Evolutionary conservation across 2,329 filamentous ascomycete genomes (phyloP).

Genomic region (Hypoxylon sp.): DNA sequence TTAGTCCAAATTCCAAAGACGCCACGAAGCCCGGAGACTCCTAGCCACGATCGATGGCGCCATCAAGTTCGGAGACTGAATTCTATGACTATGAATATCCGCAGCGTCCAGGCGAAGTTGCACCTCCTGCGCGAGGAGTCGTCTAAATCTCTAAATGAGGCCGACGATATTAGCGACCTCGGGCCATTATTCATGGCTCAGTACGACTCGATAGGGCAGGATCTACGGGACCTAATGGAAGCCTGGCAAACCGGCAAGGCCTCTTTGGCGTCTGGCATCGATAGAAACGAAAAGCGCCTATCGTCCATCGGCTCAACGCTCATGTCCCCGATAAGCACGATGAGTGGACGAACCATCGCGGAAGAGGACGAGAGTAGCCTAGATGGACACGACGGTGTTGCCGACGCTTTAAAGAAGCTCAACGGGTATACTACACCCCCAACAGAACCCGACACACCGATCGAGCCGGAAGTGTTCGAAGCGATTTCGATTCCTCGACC

Average conservation of each 20-base stretch:
- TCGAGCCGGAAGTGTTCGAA: constrained; percentile 87
- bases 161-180: constrained; percentile 78
- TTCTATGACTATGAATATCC: constrained; percentile 88
- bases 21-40: constrained; percentile 72
- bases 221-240: constrained; percentile 81
- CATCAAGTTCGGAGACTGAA: constrained; percentile 90
- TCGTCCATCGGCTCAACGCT: constrained; percentile 69
- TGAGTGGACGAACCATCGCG: constrained; percentile 75
- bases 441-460: constrained; percentile 68
- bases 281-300: constrained; percentile 79
- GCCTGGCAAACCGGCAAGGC: constrained; percentile 90
- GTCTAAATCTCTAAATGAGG: constrained; percentile 79
- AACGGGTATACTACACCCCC: constrained; percentile 74
- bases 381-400: constrained; percentile 63
- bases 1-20: constrained; percentile 64
- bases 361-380: constrained; percentile 68
- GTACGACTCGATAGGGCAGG: constrained; percentile 93
- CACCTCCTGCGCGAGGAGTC: constrained; percentile 92
- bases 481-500: constrained; percentile 82
- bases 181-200: constrained; percentile 84
- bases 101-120: constrained; percentile 93
- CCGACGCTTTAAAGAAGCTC: constrained; percentile 78
- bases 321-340: constrained; percentile 69
- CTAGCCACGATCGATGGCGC: constrained; percentile 84
- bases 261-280: constrained; percentile 83